Percentiles rank a stretch among this genome's conserved stretches.
phyloP scores from a whole-genome alignment of 306 rosid species.

The Pterocarpus santalinus region DNA sequence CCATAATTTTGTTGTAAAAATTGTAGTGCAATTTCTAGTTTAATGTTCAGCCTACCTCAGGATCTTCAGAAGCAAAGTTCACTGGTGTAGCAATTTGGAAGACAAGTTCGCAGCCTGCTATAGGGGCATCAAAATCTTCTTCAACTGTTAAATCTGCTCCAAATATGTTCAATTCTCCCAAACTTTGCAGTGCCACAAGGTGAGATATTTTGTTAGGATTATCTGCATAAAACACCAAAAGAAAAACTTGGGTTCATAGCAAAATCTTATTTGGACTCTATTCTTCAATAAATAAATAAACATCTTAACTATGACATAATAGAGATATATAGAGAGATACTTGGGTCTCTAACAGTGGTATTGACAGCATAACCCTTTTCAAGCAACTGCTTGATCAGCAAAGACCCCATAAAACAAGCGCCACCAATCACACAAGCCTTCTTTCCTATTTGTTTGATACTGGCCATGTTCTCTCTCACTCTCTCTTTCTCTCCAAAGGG shows the following conservation, averaged over 20 bases:
- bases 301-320: too few relatives aligned
- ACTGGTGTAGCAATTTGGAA: constrained; percentile 92
- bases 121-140: constrained; percentile 71
- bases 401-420: constrained; percentile 71
- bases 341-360: constrained; percentile 80
- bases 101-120: constrained; percentile 76
- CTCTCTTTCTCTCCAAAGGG: too few relatives aligned
- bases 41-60: constrained; percentile 66
- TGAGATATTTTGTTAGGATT: constrained; percentile 68
- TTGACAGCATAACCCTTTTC: constrained; percentile 75
- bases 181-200: constrained; percentile 60
- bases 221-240: constrained; percentile 49
- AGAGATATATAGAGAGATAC: constrained; percentile 17
- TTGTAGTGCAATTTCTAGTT: neutral
- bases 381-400: constrained; percentile 70
- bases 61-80: constrained; percentile 81
- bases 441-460: constrained; percentile 41
- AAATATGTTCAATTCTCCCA: constrained; percentile 69
- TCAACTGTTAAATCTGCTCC: constrained; percentile 74
- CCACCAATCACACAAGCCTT: constrained; percentile 85
- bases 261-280: too few relatives aligned
- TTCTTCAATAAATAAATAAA: too few relatives aligned
- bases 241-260: too few relatives aligned
- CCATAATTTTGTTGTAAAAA: neutral
- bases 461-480: constrained; percentile 50